Evolutionary conservation across 2,329 filamentous ascomycete genomes (phyloP), one percentile per base, ranked within the genome.

Genomic region (Colletotrichum gigasporum): DNA sequence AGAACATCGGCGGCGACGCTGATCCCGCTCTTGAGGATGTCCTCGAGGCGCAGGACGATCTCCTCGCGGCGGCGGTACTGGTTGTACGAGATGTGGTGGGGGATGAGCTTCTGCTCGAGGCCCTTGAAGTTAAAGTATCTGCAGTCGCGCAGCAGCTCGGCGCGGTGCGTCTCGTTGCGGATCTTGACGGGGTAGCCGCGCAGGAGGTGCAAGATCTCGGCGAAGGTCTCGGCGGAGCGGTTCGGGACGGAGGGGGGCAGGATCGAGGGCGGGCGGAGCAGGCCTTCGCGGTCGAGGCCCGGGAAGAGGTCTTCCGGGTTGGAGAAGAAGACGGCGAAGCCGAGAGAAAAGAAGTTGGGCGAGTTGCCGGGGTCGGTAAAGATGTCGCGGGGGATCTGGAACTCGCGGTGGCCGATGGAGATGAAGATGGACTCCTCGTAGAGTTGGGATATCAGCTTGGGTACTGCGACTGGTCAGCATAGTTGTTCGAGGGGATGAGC

Each of bases 291-390:
- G 63, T 94, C 89, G 1, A 97, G 85, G 1, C 94, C 95, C 0
- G 95, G 95, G 70, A 97, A 97, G 5, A 94, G 86, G 71, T 97
- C 91, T 12, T 87, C 84, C 0, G 92, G 92, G 2, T 88, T 89
- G 14, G 90, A 90, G 80, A 97, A 97, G 83, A 97, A 96, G 70
- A 93, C 87, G 35, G 90, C 91, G 73, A 97, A 97, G 63, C 94
- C 94, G 3, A 97, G 86, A 0, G 93, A 91, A 82, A 98, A 98
- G 83, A 94, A 98, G 76, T 98, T 98, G 11, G 94, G 94, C n/a
- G 89, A 90, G 78, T 98, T 94, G 24, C 94, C 95, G 1, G 94
- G 93, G 34, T 87, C 86, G 28, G 87, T 90, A 77, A 98, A 97
- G 66, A 97, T 84, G 70, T 97, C 92, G 67, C 94, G 91, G 2